phyloP scores from a whole-genome alignment of 2,329 filamentous ascomycete genomes.

The Mariannaea sp. region DNA sequence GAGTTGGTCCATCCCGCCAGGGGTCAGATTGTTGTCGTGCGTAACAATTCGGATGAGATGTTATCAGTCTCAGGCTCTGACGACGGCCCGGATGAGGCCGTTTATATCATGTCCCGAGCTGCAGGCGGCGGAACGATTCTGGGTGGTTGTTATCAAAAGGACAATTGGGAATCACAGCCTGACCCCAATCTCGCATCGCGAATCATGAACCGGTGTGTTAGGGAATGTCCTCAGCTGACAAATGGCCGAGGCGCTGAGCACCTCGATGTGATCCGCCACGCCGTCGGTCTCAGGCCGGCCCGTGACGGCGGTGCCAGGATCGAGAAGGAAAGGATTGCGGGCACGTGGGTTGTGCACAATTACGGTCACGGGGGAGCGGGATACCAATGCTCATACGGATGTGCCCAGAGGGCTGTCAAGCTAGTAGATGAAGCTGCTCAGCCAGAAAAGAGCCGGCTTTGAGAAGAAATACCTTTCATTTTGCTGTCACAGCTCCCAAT shows the following conservation, averaged over 20 bases:
- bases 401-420: slow-evolving; percentile 20
- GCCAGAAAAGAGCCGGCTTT: slow-evolving; percentile 5
- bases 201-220: slow-evolving; percentile 77
- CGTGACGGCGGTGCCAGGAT: slow-evolving; percentile 74
- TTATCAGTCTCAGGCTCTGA: slow-evolving; percentile 70
- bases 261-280: slow-evolving; percentile 76
- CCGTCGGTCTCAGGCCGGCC: slow-evolving; percentile 77
- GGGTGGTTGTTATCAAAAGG: slow-evolving; percentile 79
- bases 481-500: too few relatives aligned
- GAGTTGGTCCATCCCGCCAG: slow-evolving; percentile 71
- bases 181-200: slow-evolving; percentile 76
- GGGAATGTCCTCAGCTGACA: slow-evolving; percentile 66
- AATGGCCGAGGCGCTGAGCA: slow-evolving; percentile 69
- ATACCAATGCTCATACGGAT: slow-evolving; percentile 54
- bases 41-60: slow-evolving; percentile 76
- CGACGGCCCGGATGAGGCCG: slow-evolving; percentile 70
- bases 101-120: slow-evolving; percentile 82
- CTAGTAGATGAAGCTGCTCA: slow-evolving; percentile 17
- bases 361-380: slow-evolving; percentile 81
- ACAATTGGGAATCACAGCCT: slow-evolving; percentile 76
- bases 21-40: slow-evolving; percentile 81
- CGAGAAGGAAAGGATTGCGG: slow-evolving; percentile 61
- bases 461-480: too few relatives aligned
- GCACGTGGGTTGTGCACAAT: slow-evolving; percentile 71
- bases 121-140: slow-evolving; percentile 77